Conservation (phyloP, 108 stramenopile genomes). For the Nannochloropsis salina region DNA sequence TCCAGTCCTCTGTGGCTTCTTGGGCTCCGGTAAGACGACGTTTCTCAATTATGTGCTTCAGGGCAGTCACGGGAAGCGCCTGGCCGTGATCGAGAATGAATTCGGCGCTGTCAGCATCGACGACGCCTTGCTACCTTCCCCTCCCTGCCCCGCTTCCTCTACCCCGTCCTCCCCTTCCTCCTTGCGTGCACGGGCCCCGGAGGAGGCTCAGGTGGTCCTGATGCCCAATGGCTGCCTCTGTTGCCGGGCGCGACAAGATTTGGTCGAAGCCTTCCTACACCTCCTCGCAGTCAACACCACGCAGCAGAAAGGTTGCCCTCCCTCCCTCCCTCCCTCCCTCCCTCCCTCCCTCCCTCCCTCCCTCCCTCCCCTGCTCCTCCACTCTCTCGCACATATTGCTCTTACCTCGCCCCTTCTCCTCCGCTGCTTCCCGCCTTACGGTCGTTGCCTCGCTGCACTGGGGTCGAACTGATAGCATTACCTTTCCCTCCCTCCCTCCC, state of each 20-base stretch:
- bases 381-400: not conserved
- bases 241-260: slow-evolving; percentile 61
- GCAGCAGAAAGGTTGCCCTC: not conserved
- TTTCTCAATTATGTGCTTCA: slow-evolving; percentile 67
- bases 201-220: slow-evolving; percentile 53
- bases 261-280: slow-evolving; percentile 58
- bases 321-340: slow-evolving; percentile 2
- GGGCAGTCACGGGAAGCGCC: slow-evolving; percentile 69
- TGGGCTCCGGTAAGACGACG: slow-evolving; percentile 62
- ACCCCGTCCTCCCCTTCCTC: not conserved
- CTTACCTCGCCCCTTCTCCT: not conserved
- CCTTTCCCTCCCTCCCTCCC: not conserved
- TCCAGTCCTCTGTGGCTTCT: slow-evolving; percentile 50
- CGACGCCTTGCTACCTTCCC: slow-evolving; percentile 60
- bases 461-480: not conserved
- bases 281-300: not conserved
- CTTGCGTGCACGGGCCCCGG: not conserved
- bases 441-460: not conserved
- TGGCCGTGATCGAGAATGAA: slow-evolving; percentile 71
- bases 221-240: slow-evolving; percentile 68
- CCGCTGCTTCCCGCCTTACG: not conserved
- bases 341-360: slow-evolving; percentile 28
- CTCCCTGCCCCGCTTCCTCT: not conserved
- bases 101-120: slow-evolving; percentile 89
- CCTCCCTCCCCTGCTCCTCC: slow-evolving; percentile 25